phyloP scores from a whole-genome alignment of 1,139 yeast genomes.

The Waltiozyma sp. region DNA sequence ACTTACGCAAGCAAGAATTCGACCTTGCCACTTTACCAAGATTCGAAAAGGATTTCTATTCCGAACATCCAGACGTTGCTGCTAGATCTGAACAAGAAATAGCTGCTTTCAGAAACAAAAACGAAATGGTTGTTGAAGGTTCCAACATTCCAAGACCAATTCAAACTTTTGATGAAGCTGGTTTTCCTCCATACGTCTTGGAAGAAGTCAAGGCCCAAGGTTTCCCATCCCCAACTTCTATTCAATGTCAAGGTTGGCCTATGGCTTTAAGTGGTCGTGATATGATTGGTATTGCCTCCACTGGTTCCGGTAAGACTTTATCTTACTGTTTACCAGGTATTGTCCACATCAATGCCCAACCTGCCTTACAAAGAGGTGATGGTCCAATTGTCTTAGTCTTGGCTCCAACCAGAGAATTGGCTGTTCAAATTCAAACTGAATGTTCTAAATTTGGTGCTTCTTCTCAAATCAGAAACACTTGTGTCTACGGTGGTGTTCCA shows the following conservation, averaged over 20 bases:
- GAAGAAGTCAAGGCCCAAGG: constrained; percentile 86
- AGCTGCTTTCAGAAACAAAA: constrained; percentile 60
- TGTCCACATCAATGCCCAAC: constrained; percentile 97
- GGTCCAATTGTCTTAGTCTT: constrained; percentile 94
- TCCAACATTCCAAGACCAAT: constrained; percentile 89
- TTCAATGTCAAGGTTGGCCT: constrained; percentile 99
- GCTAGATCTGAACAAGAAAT: constrained; percentile 68
- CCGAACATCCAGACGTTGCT: constrained; percentile 71
- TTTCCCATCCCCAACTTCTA: constrained; percentile 87
- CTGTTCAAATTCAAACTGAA: constrained; percentile 93
- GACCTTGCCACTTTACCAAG: constrained; percentile 68
- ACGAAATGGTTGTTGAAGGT: constrained; percentile 82
- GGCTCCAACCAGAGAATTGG: constrained; percentile 98
- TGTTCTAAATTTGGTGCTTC: constrained; percentile 89
- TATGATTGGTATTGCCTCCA: constrained; percentile 97
- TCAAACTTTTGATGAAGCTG: constrained; percentile 87
- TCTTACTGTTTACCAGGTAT: constrained; percentile 94
- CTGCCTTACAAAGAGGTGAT: constrained; percentile 83
- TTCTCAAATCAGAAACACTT: constrained; percentile 90
- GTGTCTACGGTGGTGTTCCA: constrained; percentile 99
- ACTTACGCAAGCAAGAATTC: constrained; percentile 65
- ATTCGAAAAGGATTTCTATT: constrained; percentile 91
- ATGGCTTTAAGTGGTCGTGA: constrained; percentile 99
- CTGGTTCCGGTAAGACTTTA: constrained; percentile 97
- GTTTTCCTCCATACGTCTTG: constrained; percentile 90